Evolutionary conservation across 306 rosid species (phyloP).

Genomic region (Cucumis sativus): DNA sequence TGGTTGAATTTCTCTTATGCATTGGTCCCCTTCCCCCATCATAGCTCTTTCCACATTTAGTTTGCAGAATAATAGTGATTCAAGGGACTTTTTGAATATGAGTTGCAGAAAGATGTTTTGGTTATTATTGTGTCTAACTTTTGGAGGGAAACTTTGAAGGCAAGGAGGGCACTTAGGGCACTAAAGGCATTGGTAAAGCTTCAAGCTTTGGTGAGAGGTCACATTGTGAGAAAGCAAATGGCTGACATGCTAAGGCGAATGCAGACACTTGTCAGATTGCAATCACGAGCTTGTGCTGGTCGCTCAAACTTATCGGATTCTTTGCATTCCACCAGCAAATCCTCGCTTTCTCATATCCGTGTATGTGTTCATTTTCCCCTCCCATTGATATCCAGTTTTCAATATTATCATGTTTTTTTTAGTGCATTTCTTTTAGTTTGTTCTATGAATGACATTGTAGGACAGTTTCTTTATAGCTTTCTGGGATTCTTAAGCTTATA

Average conservation of each 20-base stretch:
- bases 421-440: background rate
- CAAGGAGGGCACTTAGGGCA: constrained; percentile 89
- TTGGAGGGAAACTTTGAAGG: constrained; percentile 32
- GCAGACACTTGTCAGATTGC: constrained; percentile 84
- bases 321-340: constrained; percentile 34
- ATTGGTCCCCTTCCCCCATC: constrained; percentile 1
- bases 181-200: constrained; percentile 85
- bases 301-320: constrained; percentile 43
- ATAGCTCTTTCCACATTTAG: background rate
- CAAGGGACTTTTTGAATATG: background rate
- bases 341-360: constrained; percentile 34
- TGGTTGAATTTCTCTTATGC: background rate
- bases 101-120: background rate
- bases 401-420: background rate
- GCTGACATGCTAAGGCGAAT: constrained; percentile 84
- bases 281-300: constrained; percentile 59
- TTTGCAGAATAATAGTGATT: background rate
- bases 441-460: background rate
- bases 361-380: constrained; percentile 24
- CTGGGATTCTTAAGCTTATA: background rate
- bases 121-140: background rate
- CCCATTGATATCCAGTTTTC: background rate
- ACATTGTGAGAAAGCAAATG: constrained; percentile 81
- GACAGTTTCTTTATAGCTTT: background rate
- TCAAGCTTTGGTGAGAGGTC: constrained; percentile 88